These are phyloP conservation scores for Glycyrrhiza uralensis DNA, from an alignment of 306 rosid genomes.

Conservation along the genomic window DNA sequence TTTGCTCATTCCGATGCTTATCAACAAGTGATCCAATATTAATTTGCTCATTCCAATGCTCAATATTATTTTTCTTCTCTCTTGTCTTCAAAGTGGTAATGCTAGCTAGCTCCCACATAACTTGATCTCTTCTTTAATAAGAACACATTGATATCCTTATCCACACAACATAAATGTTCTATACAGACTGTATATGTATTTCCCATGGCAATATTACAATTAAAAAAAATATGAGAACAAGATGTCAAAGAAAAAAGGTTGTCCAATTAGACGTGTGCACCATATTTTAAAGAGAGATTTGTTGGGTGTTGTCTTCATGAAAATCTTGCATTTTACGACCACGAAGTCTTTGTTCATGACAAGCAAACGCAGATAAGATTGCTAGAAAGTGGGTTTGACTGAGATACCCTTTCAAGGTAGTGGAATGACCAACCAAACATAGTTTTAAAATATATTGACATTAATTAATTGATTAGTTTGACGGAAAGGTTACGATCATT, in stretches of 20 bases:
- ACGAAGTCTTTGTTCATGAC: background rate
- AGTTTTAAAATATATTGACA: background rate
- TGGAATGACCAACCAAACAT: background rate
- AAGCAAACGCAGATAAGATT: background rate
- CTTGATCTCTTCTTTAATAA: background rate
- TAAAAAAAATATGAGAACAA: background rate
- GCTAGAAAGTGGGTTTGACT: background rate
- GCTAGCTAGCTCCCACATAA: background rate
- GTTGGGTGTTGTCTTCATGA: background rate
- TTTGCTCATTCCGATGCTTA: too few relatives aligned
- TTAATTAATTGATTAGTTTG: background rate
- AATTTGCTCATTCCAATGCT: too few relatives aligned
- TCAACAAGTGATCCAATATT: too few relatives aligned
- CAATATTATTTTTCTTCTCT: too few relatives aligned
- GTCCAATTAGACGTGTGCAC: slow-evolving; percentile 3
- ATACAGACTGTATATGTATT: background rate
- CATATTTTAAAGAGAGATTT: background rate
- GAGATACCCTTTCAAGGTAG: background rate
- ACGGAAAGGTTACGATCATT: background rate
- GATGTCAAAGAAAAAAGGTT: background rate
- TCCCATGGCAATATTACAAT: background rate
- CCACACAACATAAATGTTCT: background rate
- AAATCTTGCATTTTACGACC: background rate
- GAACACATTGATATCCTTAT: background rate
- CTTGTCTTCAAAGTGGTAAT: background rate